Base-by-base conservation (phyloP, 331 rosid genomes). In the Quercus tomentella region DNA sequence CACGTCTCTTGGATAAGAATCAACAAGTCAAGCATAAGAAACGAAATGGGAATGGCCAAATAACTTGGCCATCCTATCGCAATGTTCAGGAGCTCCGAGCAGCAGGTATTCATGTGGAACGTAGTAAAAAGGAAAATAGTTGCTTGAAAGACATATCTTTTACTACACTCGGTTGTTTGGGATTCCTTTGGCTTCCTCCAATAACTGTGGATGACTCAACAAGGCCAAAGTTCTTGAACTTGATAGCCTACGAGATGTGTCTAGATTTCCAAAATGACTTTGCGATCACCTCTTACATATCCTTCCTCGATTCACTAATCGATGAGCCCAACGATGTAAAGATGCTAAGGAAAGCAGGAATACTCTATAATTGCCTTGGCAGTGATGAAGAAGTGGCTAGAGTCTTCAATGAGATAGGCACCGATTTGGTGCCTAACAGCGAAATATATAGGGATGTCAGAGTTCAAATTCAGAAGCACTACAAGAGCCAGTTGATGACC, bases 241-340 rank as follows among this genome's bases (percentile, higher is more conserved):
- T 84, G n/a, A 35, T 77, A 28, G 85, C 85, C 0, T 84, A 77
- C 3, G 88, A 81, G 41, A 11, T 10, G 31, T 84, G 85, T 62
- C 88, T 83, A 1, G 81, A 82, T 84, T 84, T 80, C 18, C 1
- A 58, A 0, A 84, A 76, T 1, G 67, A 70, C 2, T 84, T 37
- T 2, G 77, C 20, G 1, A 63, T 69, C 20, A 61, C 69, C 31
- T 74, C 82, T 5, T 78, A 82, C 54, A 9, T 74, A 16, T 16
- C 28, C 58, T 74, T 82, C 76, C 10, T 82, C 1, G 82, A 82
- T 74, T 17, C 56, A 18, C 86, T 82, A 14, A 82, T 78, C 28
- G 82, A 82, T 74, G 2, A 31, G 2, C 30, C 70, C 28, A 72
- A 23, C 0, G 86, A 78, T 35, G 80, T 83, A 1, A 78, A 83